Evolutionary conservation across 179 eudicot genomes (phyloP).

Genomic region (Pouteria campechiana): DNA sequence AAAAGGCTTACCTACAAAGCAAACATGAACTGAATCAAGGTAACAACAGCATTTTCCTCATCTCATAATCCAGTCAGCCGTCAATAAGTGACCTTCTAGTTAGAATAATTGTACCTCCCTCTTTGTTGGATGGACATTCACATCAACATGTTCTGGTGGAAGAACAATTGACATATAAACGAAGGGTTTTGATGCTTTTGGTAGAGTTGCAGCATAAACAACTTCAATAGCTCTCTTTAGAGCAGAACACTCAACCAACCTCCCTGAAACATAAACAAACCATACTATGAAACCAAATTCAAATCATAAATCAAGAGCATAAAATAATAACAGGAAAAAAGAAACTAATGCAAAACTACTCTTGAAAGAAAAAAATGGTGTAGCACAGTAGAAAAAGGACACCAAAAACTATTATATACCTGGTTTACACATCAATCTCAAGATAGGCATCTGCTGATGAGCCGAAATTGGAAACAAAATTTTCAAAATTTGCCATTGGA

Average conservation of each 20-base stretch:
- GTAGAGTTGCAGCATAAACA: conserved; percentile 88
- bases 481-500: too few species aligned
- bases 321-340: too few species aligned
- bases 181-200: conserved; percentile 97
- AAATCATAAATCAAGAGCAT: too few species aligned
- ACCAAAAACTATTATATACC: too few species aligned
- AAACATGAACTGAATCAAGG: background rate
- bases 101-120: conserved; percentile 56
- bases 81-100: background rate
- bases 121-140: conserved; percentile 97
- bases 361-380: too few species aligned
- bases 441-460: too few species aligned
- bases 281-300: too few species aligned
- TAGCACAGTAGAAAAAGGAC: too few species aligned
- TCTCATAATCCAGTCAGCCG: conserved; percentile 2
- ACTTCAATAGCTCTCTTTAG: conserved; percentile 93
- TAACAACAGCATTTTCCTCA: conserved; percentile 1
- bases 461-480: too few species aligned
- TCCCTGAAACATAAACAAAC: conserved; percentile 53
- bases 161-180: conserved; percentile 79
- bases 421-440: too few species aligned
- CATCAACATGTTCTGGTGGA: conserved; percentile 94
- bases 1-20: conserved; percentile 79
- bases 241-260: conserved; percentile 87
- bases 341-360: too few species aligned